Percentiles rank a stretch among this genome's conserved stretches.
Evolutionary conservation across 129 eudicot species (phyloP).

Genomic region (Chrysanthemum seticuspe): DNA sequence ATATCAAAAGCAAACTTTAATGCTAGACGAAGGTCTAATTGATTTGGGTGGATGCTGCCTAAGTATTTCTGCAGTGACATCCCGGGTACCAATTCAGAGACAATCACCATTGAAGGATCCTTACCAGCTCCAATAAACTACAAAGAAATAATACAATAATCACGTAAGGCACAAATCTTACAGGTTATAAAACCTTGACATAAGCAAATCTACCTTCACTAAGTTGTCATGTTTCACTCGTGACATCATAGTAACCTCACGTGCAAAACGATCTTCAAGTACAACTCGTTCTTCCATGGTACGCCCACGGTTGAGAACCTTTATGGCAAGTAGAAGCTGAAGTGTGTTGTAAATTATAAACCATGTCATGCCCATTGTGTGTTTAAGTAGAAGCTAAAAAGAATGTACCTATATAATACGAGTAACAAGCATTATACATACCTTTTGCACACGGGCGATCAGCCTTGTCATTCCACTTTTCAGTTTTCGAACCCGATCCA

Average conservation of each 20-base stretch:
- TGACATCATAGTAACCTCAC: constrained; percentile 96
- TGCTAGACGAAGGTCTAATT: constrained; percentile 68
- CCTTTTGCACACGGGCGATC: too few relatives aligned
- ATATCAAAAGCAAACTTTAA: constrained; percentile 88
- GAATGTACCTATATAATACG: too few relatives aligned
- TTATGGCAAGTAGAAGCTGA: constrained; percentile 50
- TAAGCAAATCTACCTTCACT: constrained; percentile 61
- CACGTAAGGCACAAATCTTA: neutral
- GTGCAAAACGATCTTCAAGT: constrained; percentile 82
- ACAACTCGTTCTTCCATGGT: constrained; percentile 67
- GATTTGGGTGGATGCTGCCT: constrained; percentile 72
- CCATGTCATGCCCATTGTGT: too few relatives aligned
- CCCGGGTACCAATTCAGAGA: constrained; percentile 88
- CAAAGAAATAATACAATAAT: constrained; percentile 5
- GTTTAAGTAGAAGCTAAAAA: too few relatives aligned
- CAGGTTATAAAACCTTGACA: neutral
- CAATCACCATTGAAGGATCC: constrained; percentile 97
- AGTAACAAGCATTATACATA: too few relatives aligned
- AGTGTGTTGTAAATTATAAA: too few relatives aligned
- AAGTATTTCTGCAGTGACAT: constrained; percentile 90
- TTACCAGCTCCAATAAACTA: constrained; percentile 99
- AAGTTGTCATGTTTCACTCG: constrained; percentile 86
- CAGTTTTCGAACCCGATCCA: too few relatives aligned
- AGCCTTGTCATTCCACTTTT: too few relatives aligned
- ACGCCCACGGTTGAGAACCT: constrained; percentile 82